These are phyloP conservation scores for Hyphopichia burtonii DNA, from an alignment of 1,139 yeast genomes.

Conservation along the genomic window DNA sequence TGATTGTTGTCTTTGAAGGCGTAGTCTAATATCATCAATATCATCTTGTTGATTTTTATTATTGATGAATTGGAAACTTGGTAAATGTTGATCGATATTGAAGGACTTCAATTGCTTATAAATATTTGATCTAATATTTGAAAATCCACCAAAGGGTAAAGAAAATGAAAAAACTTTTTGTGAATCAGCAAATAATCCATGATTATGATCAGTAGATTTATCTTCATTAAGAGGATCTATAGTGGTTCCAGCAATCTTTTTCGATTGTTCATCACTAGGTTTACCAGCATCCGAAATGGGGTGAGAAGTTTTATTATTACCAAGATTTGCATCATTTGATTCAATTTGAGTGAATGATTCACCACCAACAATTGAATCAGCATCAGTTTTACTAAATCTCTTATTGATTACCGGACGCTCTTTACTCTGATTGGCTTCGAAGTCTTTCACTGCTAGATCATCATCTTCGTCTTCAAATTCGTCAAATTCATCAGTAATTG, in stretches of 20 bases:
- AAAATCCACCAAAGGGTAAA: slow-evolving; percentile 37
- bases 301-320: not conserved
- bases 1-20: slow-evolving; percentile 55
- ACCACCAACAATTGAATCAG: slow-evolving; percentile 44
- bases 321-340: slow-evolving; percentile 1
- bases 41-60: slow-evolving; percentile 18
- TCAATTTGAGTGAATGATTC: slow-evolving; percentile 16
- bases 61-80: slow-evolving; percentile 13
- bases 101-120: slow-evolving; percentile 21
- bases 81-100: slow-evolving; percentile 22
- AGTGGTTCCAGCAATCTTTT: not conserved
- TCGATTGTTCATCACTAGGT: slow-evolving; percentile 10
- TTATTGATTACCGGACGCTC: slow-evolving; percentile 2
- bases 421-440: not conserved
- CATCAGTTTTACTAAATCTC: slow-evolving; percentile 29
- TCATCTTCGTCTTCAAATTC: slow-evolving; percentile 1
- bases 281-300: slow-evolving; percentile 16
- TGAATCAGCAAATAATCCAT: slow-evolving; percentile 16
- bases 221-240: too few relatives aligned
- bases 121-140: slow-evolving; percentile 24
- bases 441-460: not conserved
- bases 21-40: slow-evolving; percentile 38
- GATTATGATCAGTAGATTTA: not conserved
- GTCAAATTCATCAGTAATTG: not conserved
- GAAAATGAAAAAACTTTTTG: slow-evolving; percentile 43